Conservation (phyloP, 2,329 filamentous ascomycete species). For the Microcyclosporella mali region DNA sequence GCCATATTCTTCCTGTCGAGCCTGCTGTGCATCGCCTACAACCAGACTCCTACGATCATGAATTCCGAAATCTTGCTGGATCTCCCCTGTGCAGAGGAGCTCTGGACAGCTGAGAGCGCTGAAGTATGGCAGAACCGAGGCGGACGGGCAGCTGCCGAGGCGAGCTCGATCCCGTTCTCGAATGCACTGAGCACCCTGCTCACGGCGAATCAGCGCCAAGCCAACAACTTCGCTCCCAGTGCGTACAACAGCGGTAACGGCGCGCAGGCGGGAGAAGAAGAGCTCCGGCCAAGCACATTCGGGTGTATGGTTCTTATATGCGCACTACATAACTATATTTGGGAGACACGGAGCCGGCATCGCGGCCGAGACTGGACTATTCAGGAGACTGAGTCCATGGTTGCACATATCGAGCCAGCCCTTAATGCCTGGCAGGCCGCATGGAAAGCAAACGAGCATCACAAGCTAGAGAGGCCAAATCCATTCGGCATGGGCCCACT, state of each 20-base stretch:
- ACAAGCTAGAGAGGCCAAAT: slow-evolving; percentile 78
- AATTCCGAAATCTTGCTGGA: slow-evolving; percentile 91
- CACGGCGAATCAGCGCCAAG: slow-evolving; percentile 62
- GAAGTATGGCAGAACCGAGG: slow-evolving; percentile 74
- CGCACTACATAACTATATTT: slow-evolving; percentile 94
- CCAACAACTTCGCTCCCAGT: slow-evolving; percentile 18
- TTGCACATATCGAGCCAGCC: slow-evolving; percentile 87
- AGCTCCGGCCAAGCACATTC: slow-evolving; percentile 79
- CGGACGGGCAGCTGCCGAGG: slow-evolving; percentile 61
- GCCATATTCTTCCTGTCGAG: slow-evolving; percentile 88
- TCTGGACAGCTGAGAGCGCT: slow-evolving; percentile 79
- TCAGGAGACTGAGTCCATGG: slow-evolving; percentile 92
- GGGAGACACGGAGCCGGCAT: slow-evolving; percentile 90
- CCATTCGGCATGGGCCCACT: slow-evolving; percentile 75
- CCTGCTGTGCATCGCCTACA: slow-evolving; percentile 84
- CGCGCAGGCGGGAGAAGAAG: slow-evolving; percentile 39
- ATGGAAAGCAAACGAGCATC: slow-evolving; percentile 80
- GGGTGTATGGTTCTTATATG: slow-evolving; percentile 89
- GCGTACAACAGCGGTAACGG: slow-evolving; percentile 21
- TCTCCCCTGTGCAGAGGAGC: slow-evolving; percentile 85
- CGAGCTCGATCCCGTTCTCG: slow-evolving; percentile 71
- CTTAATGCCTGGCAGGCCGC: slow-evolving; percentile 90
- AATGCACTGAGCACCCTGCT: slow-evolving; percentile 74
- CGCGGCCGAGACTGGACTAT: slow-evolving; percentile 84
- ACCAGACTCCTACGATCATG: slow-evolving; percentile 81